Conservation (phyloP, 2,329 filamentous ascomycete species). For the Tolypocladium cylindrosporum region DNA sequence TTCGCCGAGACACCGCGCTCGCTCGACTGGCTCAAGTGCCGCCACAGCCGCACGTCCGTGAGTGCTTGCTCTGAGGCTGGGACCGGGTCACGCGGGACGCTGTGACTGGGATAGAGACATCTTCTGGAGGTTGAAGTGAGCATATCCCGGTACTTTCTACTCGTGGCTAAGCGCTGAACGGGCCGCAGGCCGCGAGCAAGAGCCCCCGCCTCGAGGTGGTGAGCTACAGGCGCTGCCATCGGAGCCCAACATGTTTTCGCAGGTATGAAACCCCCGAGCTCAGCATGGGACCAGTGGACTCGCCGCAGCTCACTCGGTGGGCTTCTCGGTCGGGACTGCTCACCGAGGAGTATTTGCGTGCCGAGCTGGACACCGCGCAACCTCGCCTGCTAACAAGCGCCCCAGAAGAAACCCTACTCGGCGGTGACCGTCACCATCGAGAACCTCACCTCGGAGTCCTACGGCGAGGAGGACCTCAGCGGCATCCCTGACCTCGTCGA, state of each 20-base stretch:
- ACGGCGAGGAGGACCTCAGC: slow-evolving; percentile 82
- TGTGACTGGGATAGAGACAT: neutral
- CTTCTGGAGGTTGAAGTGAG: neutral
- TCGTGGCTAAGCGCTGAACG: neutral
- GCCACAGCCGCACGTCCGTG: neutral
- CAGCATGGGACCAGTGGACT: neutral
- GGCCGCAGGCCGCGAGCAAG: neutral
- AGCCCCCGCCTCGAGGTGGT: neutral
- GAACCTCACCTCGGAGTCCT: slow-evolving; percentile 78
- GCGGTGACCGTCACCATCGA: slow-evolving; percentile 91
- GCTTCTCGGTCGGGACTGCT: neutral
- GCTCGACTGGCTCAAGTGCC: neutral
- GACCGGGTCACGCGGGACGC: neutral
- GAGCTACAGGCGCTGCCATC: neutral
- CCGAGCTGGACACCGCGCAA: neutral
- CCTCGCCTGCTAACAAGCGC: neutral
- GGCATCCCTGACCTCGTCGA: slow-evolving; percentile 93
- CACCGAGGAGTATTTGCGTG: neutral
- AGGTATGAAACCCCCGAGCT: neutral
- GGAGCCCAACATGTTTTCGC: neutral
- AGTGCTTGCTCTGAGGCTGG: neutral
- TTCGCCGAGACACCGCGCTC: neutral
- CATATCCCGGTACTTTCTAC: neutral
- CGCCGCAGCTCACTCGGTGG: neutral
- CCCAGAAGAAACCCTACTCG: slow-evolving; percentile 67